Conservation (phyloP, 768 basidiomycete species). For the Lentinula edodes region DNA sequence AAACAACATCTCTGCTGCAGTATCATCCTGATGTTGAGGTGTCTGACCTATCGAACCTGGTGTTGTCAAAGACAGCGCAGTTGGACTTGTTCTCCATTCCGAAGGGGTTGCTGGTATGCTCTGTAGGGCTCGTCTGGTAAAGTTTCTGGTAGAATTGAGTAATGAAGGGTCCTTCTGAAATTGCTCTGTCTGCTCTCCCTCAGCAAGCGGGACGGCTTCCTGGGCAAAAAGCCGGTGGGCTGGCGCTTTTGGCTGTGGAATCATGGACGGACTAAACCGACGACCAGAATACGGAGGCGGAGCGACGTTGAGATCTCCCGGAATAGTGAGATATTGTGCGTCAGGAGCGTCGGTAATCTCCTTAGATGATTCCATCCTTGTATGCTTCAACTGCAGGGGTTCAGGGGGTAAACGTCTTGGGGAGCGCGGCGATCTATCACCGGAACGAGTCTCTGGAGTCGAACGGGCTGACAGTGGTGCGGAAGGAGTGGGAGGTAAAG, state of each 20-base stretch:
- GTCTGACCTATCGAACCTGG: background rate
- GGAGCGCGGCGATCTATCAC: background rate
- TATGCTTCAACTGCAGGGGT: background rate
- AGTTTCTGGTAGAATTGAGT: background rate
- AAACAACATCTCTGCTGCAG: background rate
- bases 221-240: background rate
- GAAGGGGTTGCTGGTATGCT: background rate
- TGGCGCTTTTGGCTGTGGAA: background rate
- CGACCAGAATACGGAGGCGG: constrained; percentile 6
- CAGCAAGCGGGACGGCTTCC: background rate
- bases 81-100: background rate
- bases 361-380: background rate
- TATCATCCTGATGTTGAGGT: background rate
- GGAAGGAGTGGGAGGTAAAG: background rate
- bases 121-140: background rate
- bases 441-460: background rate
- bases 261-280: background rate
- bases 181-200: background rate
- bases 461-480: background rate
- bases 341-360: background rate
- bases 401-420: constrained; percentile 1
- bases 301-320: background rate
- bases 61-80: background rate
- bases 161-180: no score
- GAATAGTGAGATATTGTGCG: constrained; percentile 1